Evolutionary conservation across 2,329 filamentous ascomycete species (phyloP), one percentile per base, ranked within the genome.

Genomic region (Didymella keratinophila): DNA sequence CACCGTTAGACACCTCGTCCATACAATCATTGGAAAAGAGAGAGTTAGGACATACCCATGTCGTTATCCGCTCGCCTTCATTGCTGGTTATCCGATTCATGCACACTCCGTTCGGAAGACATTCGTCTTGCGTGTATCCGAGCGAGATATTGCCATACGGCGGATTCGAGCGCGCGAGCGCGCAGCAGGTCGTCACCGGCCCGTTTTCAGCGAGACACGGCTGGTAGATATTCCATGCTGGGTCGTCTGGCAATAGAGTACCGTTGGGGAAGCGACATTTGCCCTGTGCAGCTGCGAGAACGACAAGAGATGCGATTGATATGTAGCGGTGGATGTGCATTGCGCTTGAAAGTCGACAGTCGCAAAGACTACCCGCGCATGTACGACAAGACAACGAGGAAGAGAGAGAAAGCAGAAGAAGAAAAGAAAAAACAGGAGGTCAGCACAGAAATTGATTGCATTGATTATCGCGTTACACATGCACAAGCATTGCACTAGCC

Each of bases 201-300:
- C 41, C 44, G n/a, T 47, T 44, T n/a, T 23, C 34, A 44, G 21
- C 36, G 14, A 37, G 42, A 45, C 47, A 57, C 2, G 47, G 48
- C 49, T 52, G 55, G 42, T 57, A 57, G 27, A 47, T 52, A 10
- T 47, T 52, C 48, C 55, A 52, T 6, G 34, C 48, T 3, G 32
- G 25, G 8, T 27, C 30, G 37, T 57, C 42, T 47, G 49, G 48
- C 23, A 57, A 6, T 2, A 48, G 6, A 2, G 55, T 57, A 5
- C 55, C 55, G n/a, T 57, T 57, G 36, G n/a, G 11, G 20, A 57
- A 57, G 6, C 55, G 55, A 20, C 55, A 52, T 43, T 46, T 41
- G 18, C 53, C 46, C 34, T 56, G 53, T 4, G 46, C 53, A 4
- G 39, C 28, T 16, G 20, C 25, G 3, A 49, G n/a, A 16, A 46